Percentiles rank a stretch among this genome's conserved stretches.
Conservation (phyloP, 805 yeast species). For the Blastobotrys americana region DNA sequence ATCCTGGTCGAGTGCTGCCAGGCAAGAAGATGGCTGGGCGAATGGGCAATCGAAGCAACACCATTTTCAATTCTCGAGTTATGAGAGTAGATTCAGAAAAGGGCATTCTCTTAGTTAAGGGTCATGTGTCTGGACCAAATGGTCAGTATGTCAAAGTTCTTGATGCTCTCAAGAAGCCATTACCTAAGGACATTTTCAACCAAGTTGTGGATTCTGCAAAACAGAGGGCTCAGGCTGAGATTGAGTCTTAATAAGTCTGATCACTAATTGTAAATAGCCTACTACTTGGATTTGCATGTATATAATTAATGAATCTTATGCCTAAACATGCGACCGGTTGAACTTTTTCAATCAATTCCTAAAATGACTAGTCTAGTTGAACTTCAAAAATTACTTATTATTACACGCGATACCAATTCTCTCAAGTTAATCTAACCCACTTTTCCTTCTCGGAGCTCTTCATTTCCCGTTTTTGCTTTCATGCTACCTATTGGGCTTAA, state of each 20-base stretch:
- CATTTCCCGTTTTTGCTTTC: too few species aligned
- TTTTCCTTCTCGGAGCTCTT: too few species aligned
- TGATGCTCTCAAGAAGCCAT: constrained; percentile 55
- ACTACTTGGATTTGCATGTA: not conserved
- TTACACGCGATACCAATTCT: too few species aligned
- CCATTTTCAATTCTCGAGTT: constrained; percentile 69
- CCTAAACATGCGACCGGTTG: too few species aligned
- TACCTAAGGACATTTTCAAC: constrained; percentile 9
- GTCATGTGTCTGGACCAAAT: constrained; percentile 85
- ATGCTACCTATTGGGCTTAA: too few species aligned
- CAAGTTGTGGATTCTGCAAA: not conserved
- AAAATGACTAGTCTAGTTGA: too few species aligned
- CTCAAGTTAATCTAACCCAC: too few species aligned
- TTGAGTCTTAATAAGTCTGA: not conserved
- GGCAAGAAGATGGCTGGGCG: constrained; percentile 98
- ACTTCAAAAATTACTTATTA: too few species aligned
- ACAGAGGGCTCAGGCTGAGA: not conserved
- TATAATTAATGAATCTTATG: constrained; percentile 3
- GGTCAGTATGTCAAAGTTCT: constrained; percentile 66
- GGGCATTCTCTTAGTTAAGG: constrained; percentile 78
- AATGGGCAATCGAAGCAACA: constrained; percentile 74
- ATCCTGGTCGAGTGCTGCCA: constrained; percentile 93
- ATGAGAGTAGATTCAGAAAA: constrained; percentile 73
- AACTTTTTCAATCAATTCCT: too few species aligned
- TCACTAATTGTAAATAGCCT: too few species aligned